These are phyloP conservation scores for Cercophora scortea DNA, from an alignment of 495 filamentous ascomycete genomes.

Conservation along the genomic window DNA sequence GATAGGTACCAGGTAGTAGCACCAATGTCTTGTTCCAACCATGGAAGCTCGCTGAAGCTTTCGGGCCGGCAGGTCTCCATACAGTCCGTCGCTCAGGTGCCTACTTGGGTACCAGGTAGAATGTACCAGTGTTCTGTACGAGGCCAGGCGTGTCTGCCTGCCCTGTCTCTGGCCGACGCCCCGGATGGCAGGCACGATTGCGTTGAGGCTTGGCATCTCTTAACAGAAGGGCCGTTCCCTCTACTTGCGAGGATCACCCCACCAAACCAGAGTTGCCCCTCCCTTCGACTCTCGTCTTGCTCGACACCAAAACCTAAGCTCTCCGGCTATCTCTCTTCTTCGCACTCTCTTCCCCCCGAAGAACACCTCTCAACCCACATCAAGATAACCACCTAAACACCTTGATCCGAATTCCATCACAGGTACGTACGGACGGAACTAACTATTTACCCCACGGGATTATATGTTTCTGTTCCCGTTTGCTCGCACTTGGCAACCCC, in stretches of 20 bases:
- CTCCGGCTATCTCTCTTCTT: conserved; percentile 1
- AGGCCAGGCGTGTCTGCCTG: background rate
- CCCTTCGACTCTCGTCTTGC: conserved; percentile 8
- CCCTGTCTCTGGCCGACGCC: background rate
- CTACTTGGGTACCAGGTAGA: background rate
- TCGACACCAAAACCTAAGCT: conserved; percentile 13
- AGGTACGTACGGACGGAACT: background rate
- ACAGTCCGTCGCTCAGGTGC: no score
- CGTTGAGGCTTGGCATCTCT: conserved; percentile 9
- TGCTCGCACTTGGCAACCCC: background rate
- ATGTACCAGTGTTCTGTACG: background rate
- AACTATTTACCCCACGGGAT: no score
- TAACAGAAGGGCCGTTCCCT: conserved; percentile 13
- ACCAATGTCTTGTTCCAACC: no score
- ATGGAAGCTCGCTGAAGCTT: no score
- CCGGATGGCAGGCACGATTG: background rate
- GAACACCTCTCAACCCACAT: background rate
- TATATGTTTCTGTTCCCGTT: no score
- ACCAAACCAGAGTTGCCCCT: conserved; percentile 23
- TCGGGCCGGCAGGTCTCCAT: no score
- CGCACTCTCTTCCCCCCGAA: background rate
- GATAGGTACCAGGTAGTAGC: no score
- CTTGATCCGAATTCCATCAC: background rate
- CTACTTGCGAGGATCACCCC: conserved; percentile 20
- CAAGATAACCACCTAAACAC: background rate